A percentile compares a stretch with the other conserved stretches of the same genome.
These are phyloP conservation scores for Pleurotus ostreatus DNA, from an alignment of 768 basidiomycete genomes.

Conservation along the genomic window DNA sequence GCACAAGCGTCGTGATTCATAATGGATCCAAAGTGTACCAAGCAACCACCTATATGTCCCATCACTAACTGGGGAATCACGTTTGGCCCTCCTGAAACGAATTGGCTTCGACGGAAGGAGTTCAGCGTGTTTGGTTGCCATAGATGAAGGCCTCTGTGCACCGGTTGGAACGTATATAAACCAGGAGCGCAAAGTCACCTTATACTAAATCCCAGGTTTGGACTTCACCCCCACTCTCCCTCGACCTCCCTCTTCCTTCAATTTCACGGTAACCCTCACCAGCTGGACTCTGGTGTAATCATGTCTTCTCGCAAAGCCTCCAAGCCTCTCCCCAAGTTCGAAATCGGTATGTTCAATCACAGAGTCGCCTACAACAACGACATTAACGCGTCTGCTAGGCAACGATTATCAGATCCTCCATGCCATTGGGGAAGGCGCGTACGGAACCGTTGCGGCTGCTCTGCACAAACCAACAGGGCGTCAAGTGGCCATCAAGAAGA, in stretches of 20 bases:
- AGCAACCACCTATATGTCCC: constrained; percentile 2
- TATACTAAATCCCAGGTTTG: constrained; percentile 21
- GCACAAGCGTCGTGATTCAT: neutral
- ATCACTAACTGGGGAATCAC: constrained; percentile 1
- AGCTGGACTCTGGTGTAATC: constrained; percentile 45
- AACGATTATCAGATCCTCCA: constrained; percentile 73
- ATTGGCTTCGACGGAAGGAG: neutral
- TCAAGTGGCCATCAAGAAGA: constrained; percentile 94
- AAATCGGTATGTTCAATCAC: constrained; percentile 45
- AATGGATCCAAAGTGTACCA: constrained; percentile 2
- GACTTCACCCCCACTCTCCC: constrained; percentile 22
- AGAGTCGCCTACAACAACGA: neutral
- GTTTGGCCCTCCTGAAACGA: constrained; percentile 7
- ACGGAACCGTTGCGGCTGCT: constrained; percentile 88
- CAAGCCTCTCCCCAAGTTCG: constrained; percentile 71
- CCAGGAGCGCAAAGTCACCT: constrained; percentile 6
- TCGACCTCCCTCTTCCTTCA: constrained; percentile 18
- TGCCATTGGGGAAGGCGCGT: constrained; percentile 81
- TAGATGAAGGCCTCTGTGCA: neutral
- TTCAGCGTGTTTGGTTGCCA: constrained; percentile 5
- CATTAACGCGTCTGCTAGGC: constrained; percentile 32
- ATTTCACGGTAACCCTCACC: constrained; percentile 26
- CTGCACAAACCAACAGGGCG: constrained; percentile 76
- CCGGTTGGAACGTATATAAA: constrained; percentile 4
- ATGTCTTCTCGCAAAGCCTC: constrained; percentile 44